Evolutionary conservation across 2,329 filamentous ascomycete genomes (phyloP), one percentile per base, ranked within the genome.

Genomic region (Cladorrhinum sp.): DNA sequence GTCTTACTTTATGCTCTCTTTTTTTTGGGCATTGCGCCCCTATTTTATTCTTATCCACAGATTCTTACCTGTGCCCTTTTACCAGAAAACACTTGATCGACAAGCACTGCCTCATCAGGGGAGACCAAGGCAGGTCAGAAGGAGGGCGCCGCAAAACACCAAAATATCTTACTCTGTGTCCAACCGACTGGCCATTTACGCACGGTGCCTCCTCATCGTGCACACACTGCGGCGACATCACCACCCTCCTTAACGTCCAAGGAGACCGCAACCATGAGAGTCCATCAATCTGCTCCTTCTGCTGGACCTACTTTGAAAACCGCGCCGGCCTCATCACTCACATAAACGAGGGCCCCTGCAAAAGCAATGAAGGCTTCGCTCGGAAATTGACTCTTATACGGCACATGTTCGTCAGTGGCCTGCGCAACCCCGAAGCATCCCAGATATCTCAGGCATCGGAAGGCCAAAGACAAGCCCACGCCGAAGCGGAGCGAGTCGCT

Each of bases 91-190:
- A 64, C 18, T 25, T 64, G 6, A 60, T 38, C 1, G 57, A 58
- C 16, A 62, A 60, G 22, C 62, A 64, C 38, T 55, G 54, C 10
- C 52, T 64, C 22, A 51, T 62, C 38, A 20, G 55, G 7, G 57
- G 55, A 16, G 60, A 64, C 7, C 62, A 60, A 13, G 57, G 62
- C 18, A 6, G 60, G 13, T 50, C 24, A 9, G 62, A 55, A 25
- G 55, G 55, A 23, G 57, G 60, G 10, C n/a, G 24, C 16, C 38
- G 49, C 7, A 62, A 61, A 18, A 5, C 53, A 20, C 60, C 60
- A 20, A 62, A 61, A 41, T 64, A 64, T 25, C 55, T 62, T 20
- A 57, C 62, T n/a, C 38, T 64, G n/a, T 64, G 62, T 49, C 62
- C 60, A 8, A 57, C 57, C 36, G 27, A 64, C 51, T 62, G 60